phyloP scores from a whole-genome alignment of 495 filamentous ascomycete genomes.

The Daldinia bambusicola region DNA sequence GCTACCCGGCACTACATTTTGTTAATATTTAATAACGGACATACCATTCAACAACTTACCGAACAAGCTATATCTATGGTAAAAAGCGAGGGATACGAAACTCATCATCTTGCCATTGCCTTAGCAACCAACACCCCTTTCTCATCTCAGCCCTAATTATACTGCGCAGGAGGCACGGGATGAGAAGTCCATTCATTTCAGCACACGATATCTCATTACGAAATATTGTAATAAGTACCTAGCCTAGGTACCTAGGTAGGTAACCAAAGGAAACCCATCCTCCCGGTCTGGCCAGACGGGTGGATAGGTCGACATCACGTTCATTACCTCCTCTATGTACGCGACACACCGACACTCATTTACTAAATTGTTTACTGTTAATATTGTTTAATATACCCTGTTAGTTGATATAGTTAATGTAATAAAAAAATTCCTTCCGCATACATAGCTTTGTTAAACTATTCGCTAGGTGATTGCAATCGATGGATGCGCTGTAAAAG shows the following conservation, averaged over 20 bases:
- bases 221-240: background rate
- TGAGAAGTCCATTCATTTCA: background rate
- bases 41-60: background rate
- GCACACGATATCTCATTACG: background rate
- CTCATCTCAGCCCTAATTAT: background rate
- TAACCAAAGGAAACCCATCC: slow-evolving; percentile 3
- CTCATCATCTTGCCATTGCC: background rate
- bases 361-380: background rate
- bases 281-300: slow-evolving; percentile 27
- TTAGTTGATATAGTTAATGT: background rate
- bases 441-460: background rate
- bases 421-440: background rate
- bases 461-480: background rate
- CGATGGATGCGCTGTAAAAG: no score
- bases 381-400: background rate
- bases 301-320: slow-evolving; percentile 12
- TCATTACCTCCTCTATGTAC: slow-evolving; percentile 4
- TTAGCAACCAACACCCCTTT: background rate
- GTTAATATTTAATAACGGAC: background rate
- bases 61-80: background rate
- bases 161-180: background rate
- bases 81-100: background rate
- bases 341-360: background rate
- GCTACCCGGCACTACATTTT: background rate
- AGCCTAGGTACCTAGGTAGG: background rate